Evolutionary conservation across 2,329 filamentous ascomycete species (phyloP), one percentile per base, ranked within the genome.

Genomic region (Penicillium rolfsii): DNA sequence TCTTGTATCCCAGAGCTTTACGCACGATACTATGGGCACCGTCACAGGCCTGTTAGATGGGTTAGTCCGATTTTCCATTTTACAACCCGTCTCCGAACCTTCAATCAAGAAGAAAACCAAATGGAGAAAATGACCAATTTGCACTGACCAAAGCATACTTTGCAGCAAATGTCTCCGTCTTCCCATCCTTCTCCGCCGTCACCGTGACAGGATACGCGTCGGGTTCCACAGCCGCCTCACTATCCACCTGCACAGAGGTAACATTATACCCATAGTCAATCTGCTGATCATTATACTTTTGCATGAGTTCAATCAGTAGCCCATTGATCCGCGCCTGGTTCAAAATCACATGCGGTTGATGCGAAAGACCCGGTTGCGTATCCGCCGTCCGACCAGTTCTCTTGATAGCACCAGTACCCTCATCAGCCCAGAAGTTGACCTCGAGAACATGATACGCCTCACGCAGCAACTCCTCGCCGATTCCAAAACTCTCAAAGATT

Each of bases 391-490:
- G 78, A 36, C 80, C 76, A 2, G 76, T 82, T 54, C 84, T 72
- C 45, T 73, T 71, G 59, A 88, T 85, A 0, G 72, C 74, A 1
- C 76, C 71, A 1, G 57, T 65, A 0, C 71, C 60, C 59, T 73
- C 68, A 0, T 78, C 70, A 2, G 79, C 77, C 85, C 85, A 88
- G 63, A 88, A 87, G 3, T 81, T 79, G 3, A 85, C 75, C 71
- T 88, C 85, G 19, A 84, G 74, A 11, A 85, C 81, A 68, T 87
- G 85, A 57, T 83, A 87, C 0, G 84, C 80, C 60, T 87, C 85
- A 36, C 80, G 78, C 33, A 87, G 77, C 30, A 88, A 75, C 19
- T 81, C 76, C 49, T 85, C 83, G 1, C 81, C 78, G 3, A 88
- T 79, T 0, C 80, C 83, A 35, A 87, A 85, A 48, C 82, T 84